Conservation (phyloP, 768 basidiomycete genomes). For the Lentinula sp. region DNA sequence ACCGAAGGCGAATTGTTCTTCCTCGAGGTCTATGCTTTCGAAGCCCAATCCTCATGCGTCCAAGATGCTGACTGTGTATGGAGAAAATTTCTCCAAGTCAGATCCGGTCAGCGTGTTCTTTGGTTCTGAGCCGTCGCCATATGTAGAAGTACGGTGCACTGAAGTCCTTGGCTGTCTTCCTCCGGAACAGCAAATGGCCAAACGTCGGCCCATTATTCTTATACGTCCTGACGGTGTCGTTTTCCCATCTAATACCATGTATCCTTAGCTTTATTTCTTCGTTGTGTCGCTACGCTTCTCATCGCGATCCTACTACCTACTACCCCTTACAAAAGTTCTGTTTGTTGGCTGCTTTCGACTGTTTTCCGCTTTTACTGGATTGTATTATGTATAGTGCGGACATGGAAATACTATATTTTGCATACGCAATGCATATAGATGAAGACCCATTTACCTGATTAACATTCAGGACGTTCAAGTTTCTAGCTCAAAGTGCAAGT, state of each 20-base stretch:
- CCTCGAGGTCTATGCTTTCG: conserved; percentile 60
- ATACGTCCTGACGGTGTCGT: conserved; percentile 83
- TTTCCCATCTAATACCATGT: conserved; percentile 77
- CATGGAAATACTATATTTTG: not conserved
- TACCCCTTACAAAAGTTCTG: conserved; percentile 11
- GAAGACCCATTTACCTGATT: not conserved
- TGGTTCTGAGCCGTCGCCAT: conserved; percentile 81
- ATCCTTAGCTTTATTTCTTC: conserved; percentile 48
- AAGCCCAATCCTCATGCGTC: conserved; percentile 75
- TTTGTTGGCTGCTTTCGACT: conserved; percentile 7
- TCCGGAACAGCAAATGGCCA: conserved; percentile 57
- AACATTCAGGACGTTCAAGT: not conserved
- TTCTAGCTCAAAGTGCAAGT: not conserved
- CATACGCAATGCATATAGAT: not conserved
- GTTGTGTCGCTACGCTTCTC: conserved; percentile 8
- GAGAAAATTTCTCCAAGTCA: conserved; percentile 82
- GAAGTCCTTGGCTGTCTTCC: conserved; percentile 82
- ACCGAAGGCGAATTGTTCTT: conserved; percentile 65
- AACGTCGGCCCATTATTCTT: conserved; percentile 76
- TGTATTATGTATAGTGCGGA: conserved; percentile 6
- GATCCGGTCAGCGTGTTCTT: conserved; percentile 84
- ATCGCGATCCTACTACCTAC: conserved; percentile 10
- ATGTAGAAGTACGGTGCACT: conserved; percentile 81
- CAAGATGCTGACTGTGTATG: conserved; percentile 82
- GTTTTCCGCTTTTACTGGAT: conserved; percentile 13